These are phyloP conservation scores for Suillus sp. DNA, from an alignment of 768 basidiomycete genomes.

Conservation along the genomic window DNA sequence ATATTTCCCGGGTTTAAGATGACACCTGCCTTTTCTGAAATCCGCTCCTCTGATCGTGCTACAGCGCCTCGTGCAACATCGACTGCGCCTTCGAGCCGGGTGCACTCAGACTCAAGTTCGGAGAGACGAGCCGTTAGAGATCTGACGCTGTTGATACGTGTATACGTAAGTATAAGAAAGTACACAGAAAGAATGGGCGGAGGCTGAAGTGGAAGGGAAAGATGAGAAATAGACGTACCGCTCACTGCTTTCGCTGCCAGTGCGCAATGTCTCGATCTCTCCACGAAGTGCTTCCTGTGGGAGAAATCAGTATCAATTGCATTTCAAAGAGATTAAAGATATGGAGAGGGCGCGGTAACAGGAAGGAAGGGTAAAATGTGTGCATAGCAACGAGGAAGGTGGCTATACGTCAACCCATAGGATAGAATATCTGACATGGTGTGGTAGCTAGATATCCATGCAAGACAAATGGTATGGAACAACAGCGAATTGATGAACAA, in stretches of 20 bases:
- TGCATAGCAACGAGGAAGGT: background rate
- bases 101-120: slow-evolving; percentile 76
- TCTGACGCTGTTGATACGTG: slow-evolving; percentile 52
- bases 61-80: slow-evolving; percentile 41
- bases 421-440: background rate
- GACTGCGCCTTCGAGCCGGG: slow-evolving; percentile 65
- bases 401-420: background rate
- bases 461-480: background rate
- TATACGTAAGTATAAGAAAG: background rate
- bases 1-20: background rate
- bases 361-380: background rate
- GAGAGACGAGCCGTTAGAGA: slow-evolving; percentile 71
- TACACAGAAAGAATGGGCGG: background rate
- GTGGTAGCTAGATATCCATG: background rate
- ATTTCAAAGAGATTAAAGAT: background rate
- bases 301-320: background rate
- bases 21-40: background rate
- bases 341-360: background rate
- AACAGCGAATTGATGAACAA: background rate
- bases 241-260: slow-evolving; percentile 71
- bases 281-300: slow-evolving; percentile 88
- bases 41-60: background rate
- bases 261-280: slow-evolving; percentile 89
- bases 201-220: background rate
- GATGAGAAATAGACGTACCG: slow-evolving; percentile 47